A percentile compares a stretch with the other conserved stretches of the same genome.
Conservation (phyloP, 139 green algal genomes). For the Coelastrella sp. region DNA sequence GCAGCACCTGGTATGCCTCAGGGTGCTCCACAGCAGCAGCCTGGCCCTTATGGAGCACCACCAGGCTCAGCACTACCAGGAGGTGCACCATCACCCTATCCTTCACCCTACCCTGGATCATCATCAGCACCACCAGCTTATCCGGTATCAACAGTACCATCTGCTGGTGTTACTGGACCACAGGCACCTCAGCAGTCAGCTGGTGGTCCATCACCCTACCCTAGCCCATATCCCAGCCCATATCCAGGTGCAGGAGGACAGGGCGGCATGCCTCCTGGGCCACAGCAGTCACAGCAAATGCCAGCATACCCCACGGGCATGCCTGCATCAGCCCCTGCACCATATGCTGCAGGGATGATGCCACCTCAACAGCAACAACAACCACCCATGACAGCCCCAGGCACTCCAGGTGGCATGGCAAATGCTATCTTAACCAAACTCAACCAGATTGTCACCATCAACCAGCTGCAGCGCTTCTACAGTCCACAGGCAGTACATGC, state of each 20-base stretch:
- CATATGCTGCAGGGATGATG: background rate
- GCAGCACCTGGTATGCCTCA: background rate
- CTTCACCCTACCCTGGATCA: background rate
- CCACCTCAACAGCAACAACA: conserved; percentile 19
- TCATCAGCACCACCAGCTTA: background rate
- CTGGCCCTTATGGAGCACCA: background rate
- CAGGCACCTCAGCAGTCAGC: background rate
- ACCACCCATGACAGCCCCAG: background rate
- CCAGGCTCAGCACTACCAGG: background rate
- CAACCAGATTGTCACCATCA: background rate
- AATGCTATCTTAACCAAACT: conserved; percentile 1
- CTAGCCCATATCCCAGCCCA: background rate
- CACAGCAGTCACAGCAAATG: conserved; percentile 19
- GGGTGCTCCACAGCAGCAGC: background rate
- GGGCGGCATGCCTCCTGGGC: background rate
- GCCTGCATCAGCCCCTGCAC: background rate
- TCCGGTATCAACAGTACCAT: background rate
- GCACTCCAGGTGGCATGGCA: background rate
- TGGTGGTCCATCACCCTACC: background rate
- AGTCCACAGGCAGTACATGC: conserved; percentile 23
- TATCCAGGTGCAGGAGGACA: background rate
- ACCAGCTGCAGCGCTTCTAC: conserved; percentile 52
- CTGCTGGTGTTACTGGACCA: background rate
- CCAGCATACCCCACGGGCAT: background rate
- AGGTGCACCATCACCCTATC: conserved; percentile 8